Conservation (phyloP, 2,329 filamentous ascomycete species). For the Akanthomyces uredinophilus region DNA sequence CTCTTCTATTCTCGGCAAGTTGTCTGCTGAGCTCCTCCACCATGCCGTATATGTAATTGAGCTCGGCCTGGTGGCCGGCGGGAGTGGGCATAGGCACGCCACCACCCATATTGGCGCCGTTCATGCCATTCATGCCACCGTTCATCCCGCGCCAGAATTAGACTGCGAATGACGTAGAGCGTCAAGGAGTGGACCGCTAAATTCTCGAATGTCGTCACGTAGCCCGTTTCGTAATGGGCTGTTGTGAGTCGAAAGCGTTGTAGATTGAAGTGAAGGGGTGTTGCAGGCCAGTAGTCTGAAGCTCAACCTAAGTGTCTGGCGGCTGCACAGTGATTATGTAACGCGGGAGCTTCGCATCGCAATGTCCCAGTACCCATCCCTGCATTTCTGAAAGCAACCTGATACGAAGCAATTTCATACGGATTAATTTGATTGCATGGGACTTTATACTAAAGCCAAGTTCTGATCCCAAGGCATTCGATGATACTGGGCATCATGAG, state of each 20-base stretch:
- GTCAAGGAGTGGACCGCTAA: too few relatives aligned
- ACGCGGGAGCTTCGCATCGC: neutral
- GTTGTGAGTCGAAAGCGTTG: neutral
- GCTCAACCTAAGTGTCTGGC: neutral
- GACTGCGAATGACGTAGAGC: too few relatives aligned
- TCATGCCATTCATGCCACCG: conserved; percentile 43
- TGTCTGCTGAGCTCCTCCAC: conserved; percentile 62
- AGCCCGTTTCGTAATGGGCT: neutral
- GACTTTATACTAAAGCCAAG: too few relatives aligned
- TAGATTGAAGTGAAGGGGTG: neutral
- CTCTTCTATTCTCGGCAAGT: conserved; percentile 55
- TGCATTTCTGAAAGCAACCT: too few relatives aligned
- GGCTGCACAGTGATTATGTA: neutral
- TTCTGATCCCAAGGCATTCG: too few relatives aligned
- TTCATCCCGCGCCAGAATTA: neutral
- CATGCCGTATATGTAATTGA: conserved; percentile 64
- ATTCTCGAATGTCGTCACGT: neutral
- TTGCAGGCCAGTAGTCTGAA: neutral
- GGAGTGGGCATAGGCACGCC: conserved; percentile 53
- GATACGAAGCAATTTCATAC: too few relatives aligned
- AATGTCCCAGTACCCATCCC: neutral
- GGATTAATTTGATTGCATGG: too few relatives aligned
- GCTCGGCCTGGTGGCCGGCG: conserved; percentile 63
- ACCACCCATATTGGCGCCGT: conserved; percentile 41
- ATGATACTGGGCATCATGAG: too few relatives aligned